Conservation (phyloP, 2,329 filamentous ascomycete genomes). For the Aspergillus costaricaensis region DNA sequence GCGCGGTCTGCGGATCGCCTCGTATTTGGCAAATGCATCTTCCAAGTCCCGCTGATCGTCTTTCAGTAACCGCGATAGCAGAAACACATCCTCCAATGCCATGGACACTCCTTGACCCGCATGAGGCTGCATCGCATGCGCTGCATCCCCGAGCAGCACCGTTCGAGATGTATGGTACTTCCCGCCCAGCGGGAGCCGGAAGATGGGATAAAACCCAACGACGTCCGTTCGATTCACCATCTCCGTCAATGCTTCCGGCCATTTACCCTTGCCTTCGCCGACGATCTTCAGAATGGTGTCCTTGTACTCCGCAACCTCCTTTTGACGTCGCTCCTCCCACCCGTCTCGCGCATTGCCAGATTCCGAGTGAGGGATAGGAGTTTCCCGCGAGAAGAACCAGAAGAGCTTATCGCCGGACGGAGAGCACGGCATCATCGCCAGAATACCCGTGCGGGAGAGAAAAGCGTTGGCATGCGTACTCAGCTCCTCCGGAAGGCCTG, state of each 20-base stretch:
- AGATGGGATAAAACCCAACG: constrained; percentile 39
- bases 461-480: constrained; percentile 6
- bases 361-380: constrained; percentile 22
- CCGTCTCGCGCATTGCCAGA: constrained; percentile 27
- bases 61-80: constrained; percentile 31
- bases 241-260: constrained; percentile 11
- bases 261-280: not conserved
- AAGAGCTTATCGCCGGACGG: constrained; percentile 24
- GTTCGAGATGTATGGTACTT: constrained; percentile 39
- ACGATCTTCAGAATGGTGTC: constrained; percentile 11
- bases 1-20: constrained; percentile 34
- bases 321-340: constrained; percentile 30
- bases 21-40: constrained; percentile 30
- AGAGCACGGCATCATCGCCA: constrained; percentile 28
- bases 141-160: constrained; percentile 36
- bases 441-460: constrained; percentile 28
- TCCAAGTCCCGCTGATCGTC: constrained; percentile 17
- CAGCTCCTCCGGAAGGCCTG: not conserved
- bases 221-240: constrained; percentile 17
- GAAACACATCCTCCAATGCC: constrained; percentile 53
- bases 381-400: constrained; percentile 34
- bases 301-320: constrained; percentile 30
- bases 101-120: constrained; percentile 56
- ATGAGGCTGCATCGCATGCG: constrained; percentile 38
- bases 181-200: constrained; percentile 35